A percentile compares a stretch with the other conserved stretches of the same genome.
phyloP scores from a whole-genome alignment of 2,329 filamentous ascomycete species.

The Paraphoma chrysanthemicola region DNA sequence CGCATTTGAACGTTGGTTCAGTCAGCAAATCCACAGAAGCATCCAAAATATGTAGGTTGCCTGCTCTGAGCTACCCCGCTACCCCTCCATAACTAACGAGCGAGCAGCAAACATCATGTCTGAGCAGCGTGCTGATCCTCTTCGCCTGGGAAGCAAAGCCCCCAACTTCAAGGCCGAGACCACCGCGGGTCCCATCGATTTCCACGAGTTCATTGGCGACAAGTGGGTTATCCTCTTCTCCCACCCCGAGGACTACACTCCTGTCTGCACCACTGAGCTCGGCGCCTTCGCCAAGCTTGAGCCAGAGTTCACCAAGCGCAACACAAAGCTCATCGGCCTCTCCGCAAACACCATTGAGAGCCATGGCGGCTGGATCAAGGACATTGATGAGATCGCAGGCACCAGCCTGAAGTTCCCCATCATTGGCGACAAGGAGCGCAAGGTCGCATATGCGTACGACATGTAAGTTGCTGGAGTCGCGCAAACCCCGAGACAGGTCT shows the following conservation, averaged over 20 bases:
- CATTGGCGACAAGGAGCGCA: constrained; percentile 61
- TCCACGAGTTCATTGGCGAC: constrained; percentile 75
- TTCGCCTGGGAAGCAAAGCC: constrained; percentile 71
- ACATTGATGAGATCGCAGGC: constrained; percentile 60
- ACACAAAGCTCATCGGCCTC: constrained; percentile 68
- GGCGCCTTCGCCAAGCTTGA: constrained; percentile 70
- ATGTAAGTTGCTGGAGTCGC: constrained; percentile 48
- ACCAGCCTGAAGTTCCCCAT: constrained; percentile 59
- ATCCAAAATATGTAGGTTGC: constrained; percentile 2
- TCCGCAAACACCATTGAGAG: constrained; percentile 59
- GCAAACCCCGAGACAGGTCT: constrained; percentile 15
- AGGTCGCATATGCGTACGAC: constrained; percentile 60
- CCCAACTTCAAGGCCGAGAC: constrained; percentile 75
- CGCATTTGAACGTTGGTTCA: constrained; percentile 1
- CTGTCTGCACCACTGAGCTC: constrained; percentile 69
- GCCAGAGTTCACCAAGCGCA: constrained; percentile 68
- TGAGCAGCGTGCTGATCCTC: constrained; percentile 46
- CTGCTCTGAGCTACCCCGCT: constrained; percentile 27
- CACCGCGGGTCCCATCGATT: constrained; percentile 70
- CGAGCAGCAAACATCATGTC: constrained; percentile 34
- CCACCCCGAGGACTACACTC: constrained; percentile 69
- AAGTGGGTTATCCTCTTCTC: constrained; percentile 76
- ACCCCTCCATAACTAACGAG: constrained; percentile 33
- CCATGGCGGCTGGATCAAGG: constrained; percentile 61
- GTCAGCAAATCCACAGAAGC: constrained; percentile 4